Conservation (phyloP, 768 basidiomycete genomes). For the Agaricus blazei region DNA sequence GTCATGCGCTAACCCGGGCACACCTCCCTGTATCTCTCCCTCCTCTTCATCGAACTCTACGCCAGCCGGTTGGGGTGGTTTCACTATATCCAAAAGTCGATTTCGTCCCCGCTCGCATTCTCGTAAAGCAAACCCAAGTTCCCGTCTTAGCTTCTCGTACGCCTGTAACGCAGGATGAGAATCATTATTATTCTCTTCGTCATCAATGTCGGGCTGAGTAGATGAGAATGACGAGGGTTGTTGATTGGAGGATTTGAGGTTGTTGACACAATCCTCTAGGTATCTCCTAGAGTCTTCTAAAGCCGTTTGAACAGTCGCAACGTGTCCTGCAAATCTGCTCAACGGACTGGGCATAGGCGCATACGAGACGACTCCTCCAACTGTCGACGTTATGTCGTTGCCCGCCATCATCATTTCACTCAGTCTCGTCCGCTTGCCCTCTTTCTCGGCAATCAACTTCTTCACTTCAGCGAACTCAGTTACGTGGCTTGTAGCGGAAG, state of each 20-base stretch:
- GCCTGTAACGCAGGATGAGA: slow-evolving; percentile 52
- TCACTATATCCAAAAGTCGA: slow-evolving; percentile 51
- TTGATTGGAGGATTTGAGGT: slow-evolving; percentile 40
- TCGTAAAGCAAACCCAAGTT: slow-evolving; percentile 71
- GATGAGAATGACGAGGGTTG: slow-evolving; percentile 16
- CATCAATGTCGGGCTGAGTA: slow-evolving; percentile 1
- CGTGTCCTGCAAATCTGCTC: slow-evolving; percentile 66
- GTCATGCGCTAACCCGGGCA: slow-evolving; percentile 53
- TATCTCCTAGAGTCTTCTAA: slow-evolving; percentile 69
- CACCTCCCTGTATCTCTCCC: slow-evolving; percentile 35
- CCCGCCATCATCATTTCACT: slow-evolving; percentile 8
- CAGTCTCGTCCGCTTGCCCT: slow-evolving; percentile 3
- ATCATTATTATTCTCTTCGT: slow-evolving; percentile 23
- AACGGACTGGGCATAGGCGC: slow-evolving; percentile 72
- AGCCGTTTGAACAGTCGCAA: slow-evolving; percentile 63
- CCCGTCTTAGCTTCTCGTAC: slow-evolving; percentile 71
- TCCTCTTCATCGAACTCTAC: slow-evolving; percentile 23
- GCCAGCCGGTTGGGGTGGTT: slow-evolving; percentile 30
- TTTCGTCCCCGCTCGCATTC: slow-evolving; percentile 81
- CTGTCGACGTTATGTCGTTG: slow-evolving; percentile 10
- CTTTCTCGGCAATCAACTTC: slow-evolving; percentile 9
- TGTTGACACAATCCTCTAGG: slow-evolving; percentile 55
- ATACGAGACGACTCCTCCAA: slow-evolving; percentile 37
- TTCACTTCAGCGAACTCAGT: not conserved
- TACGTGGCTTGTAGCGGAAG: not conserved